Base-by-base conservation (phyloP, 75 land plant genomes). In the Azolla pinnata region DNA sequence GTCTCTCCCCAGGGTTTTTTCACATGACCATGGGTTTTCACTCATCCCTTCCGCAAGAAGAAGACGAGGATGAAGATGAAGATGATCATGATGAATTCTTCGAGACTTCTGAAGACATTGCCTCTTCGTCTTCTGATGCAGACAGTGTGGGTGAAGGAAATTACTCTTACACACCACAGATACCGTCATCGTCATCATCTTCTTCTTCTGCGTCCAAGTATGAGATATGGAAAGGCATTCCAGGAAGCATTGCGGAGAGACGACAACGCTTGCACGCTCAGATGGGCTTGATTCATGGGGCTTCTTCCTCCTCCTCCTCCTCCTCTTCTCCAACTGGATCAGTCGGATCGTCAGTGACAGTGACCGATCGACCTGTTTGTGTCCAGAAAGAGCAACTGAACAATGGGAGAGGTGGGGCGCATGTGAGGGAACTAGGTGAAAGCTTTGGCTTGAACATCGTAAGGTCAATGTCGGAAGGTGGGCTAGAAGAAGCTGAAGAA, bases 201-300 rank as follows among this genome's bases (percentile, higher is more conserved):
- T 26, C 33, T 18, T 26, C 62, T 33, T 18, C 33, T 44, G 5
- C n/a, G 49, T 79, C 76, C 55, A 76, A 71, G 28, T 90, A 81
- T 49, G 82, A 83, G 0, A 64, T 87, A 29, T 87, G 92, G 93
- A 77, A 78, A 52, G 74, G 78, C 27, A 77, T 81, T 31, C 88
- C 97, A 0, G 66, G 68, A 3, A 79, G 88, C 47, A 73, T 90
- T 3, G 46, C 75, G 53, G 93, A 90, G 63, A 80, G 97, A 49
- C 83, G 97, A 31, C 60, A 54, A n/a, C 75, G 88, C 2, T 80
- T 90, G 29, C 79, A 87, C 54, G 73, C 63, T 28, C 67, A 73
- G 33, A 57, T 87, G 74, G 97, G 93, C 4, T 75, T 90, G 14
- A 46, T 46, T 18, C 49, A 18, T 46, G 49, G 23, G 2, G 2